Base-by-base conservation (phyloP, 768 basidiomycete species). In the Rickenella mellea region DNA sequence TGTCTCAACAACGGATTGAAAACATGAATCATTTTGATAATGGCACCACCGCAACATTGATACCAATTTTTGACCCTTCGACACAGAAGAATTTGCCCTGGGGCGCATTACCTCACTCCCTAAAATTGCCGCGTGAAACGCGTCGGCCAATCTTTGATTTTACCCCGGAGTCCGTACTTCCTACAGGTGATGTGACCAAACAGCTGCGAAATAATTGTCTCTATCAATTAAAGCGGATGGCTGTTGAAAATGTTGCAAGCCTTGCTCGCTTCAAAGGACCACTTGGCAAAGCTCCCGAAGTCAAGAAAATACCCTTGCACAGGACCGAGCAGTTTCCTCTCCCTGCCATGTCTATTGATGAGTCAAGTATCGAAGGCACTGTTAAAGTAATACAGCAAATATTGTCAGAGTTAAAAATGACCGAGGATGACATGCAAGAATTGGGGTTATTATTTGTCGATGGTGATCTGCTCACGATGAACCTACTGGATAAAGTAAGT, bases 281-380 rank as follows among this genome's bases (percentile, higher is more conserved):
- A 30, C 29, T 10, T 30, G n/a, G n/a, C n/a, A 10, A 30, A 30
- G 29, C 10, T 10, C 29, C 29, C 29, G 15, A 10, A 30, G 29
- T 30, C 10, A 15, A 30, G 29, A 10, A 30, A 30, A 30, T 30
- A 10, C 29, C 29, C 29, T 10, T 42, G 30, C 35, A 42, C 32
- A 42, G 19, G 10, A 42, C 41, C 3, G 41, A 31, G 27, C 41
- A 35, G n/a, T 39, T 17, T 27, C 11, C 41, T 7, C 28, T 42
- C 15, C 29, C 27, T 20, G 19, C 20, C 14, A 35, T 42, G 29
- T 19, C 21, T 15, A 42, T 35, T 31, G 41, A 42, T 20, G 41
- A 42, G 30, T 31, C 30, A 20, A 36, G 29, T 21, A 31, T 31
- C 20, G 27, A 31, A 10, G 41, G 41, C 8, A 42, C 27, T 19